Conservation (phyloP, 495 filamentous ascomycete genomes). For the Lophium mytilinum region DNA sequence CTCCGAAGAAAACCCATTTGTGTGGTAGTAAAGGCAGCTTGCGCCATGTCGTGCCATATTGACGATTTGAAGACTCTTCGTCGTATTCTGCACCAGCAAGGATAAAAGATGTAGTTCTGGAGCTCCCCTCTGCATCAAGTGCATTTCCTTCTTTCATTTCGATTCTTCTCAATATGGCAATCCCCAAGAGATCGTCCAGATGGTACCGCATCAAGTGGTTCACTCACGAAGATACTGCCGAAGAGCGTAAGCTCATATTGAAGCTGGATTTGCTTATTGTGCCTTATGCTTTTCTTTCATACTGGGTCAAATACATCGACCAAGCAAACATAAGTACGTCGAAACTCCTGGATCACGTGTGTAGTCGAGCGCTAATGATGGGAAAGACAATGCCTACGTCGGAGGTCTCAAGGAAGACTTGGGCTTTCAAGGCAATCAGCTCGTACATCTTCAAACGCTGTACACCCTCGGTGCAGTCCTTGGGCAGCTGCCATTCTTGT, state of each 20-base stretch:
- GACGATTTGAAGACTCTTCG: no score
- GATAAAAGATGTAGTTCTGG: no score
- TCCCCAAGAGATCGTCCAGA: neutral
- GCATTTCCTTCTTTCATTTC: neutral
- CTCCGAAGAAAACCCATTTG: no score
- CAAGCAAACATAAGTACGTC: slow-evolving; percentile 10
- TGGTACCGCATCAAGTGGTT: slow-evolving; percentile 15
- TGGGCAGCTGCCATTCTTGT: slow-evolving; percentile 44
- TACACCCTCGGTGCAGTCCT: slow-evolving; percentile 46
- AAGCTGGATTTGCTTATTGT: slow-evolving; percentile 14
- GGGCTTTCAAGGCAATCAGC: slow-evolving; percentile 39
- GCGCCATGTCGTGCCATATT: no score
- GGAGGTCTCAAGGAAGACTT: slow-evolving; percentile 15
- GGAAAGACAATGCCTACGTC: slow-evolving; percentile 15
- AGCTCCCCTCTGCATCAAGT: neutral
- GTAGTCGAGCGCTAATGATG: neutral
- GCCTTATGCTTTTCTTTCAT: slow-evolving; percentile 10
- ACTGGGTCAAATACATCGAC: slow-evolving; percentile 18
- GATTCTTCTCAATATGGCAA: neutral
- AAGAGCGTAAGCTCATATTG: slow-evolving; percentile 13
- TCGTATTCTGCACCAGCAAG: no score
- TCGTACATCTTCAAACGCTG: slow-evolving; percentile 41
- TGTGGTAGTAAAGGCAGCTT: no score
- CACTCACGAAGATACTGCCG: slow-evolving; percentile 7
- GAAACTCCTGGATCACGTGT: neutral